Conservation (phyloP, 2,329 filamentous ascomycete genomes). For the Microcyclospora pomicola region DNA sequence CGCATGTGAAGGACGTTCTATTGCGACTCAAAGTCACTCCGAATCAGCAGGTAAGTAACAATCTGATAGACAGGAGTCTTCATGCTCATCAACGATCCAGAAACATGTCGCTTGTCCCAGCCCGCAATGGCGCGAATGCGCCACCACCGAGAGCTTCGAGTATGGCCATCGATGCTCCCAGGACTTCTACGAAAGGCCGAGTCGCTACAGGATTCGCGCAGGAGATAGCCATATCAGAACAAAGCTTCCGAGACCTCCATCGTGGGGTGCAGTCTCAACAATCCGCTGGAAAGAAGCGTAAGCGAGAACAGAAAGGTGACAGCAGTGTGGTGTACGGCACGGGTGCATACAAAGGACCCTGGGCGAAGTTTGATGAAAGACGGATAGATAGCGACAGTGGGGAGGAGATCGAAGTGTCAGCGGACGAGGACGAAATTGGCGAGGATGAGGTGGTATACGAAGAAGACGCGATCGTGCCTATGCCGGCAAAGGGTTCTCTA, state of each 20-base stretch:
- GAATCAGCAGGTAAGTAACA: not conserved
- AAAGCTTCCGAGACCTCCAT: constrained; percentile 78
- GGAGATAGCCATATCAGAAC: constrained; percentile 79
- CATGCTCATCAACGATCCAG: constrained; percentile 1
- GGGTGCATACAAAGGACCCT: constrained; percentile 82
- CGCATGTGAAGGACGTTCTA: too few relatives aligned
- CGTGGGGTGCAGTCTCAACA: constrained; percentile 51
- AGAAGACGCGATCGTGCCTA: constrained; percentile 53
- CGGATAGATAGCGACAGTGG: constrained; percentile 57
- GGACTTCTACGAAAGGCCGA: constrained; percentile 28
- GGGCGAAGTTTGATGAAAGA: constrained; percentile 71
- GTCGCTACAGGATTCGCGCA: constrained; percentile 66
- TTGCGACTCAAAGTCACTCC: too few relatives aligned
- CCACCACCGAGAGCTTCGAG: constrained; percentile 17
- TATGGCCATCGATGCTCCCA: constrained; percentile 14
- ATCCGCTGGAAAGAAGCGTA: constrained; percentile 52
- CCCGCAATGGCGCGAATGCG: constrained; percentile 21
- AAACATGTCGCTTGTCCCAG: constrained; percentile 20
- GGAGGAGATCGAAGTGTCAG: constrained; percentile 57
- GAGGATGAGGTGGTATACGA: constrained; percentile 67
- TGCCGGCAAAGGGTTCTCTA: constrained; percentile 33
- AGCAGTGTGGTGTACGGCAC: constrained; percentile 73
- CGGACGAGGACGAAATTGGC: constrained; percentile 60
- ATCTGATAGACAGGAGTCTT: not conserved
- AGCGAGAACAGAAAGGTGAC: constrained; percentile 73